Evolutionary conservation across 225 moss, liverwort and hornwort genomes (phyloP), one percentile per base, ranked within the genome.

Genomic region (Thuidium tamariscinum): DNA sequence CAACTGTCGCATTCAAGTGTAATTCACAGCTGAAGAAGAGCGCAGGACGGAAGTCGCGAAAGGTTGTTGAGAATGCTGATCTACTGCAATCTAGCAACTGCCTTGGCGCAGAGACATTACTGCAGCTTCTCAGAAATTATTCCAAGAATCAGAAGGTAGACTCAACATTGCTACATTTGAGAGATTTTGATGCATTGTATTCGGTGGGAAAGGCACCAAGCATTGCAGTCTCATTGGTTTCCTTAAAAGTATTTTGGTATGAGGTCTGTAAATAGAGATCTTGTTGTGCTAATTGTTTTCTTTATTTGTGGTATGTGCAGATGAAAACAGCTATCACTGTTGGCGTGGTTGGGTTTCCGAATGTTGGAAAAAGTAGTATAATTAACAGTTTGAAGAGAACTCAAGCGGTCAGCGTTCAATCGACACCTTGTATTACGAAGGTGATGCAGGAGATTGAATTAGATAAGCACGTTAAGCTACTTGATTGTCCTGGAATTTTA

Each of bases 301-400:
- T 64, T 37, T 20, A 75, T 25, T 61, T 66, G 16, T 83, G 90
- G 68, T 22, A 37, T 84, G 16, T 89, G 89, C 93, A 97, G 97
- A 91, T 93, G 84, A 95, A 95, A 93, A 89, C 93, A 80, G 91
- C 95, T 44, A 88, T 96, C 52, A 88, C 95, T 81, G 95, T 95
- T 76, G 97, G 96, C 59, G 91, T 96, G 22, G 96, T 98, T 90
- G 97, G 97, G 29, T 96, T 91, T 67, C 97, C 96, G 44, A 98
- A 98, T 89, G 97, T 98, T 82, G 97, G 97, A 11, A 98, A 96
- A 90, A 96, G 97, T 91, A 96, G 96, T 73, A 44, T 98, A 41
- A 91, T 98, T 79, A 98, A 96, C 89, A 96, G 96, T 88, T 84
- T 98, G 74, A 98, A 98, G 89, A 92, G 96, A 86, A 92, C 90